A percentile compares a stretch with the other conserved stretches of the same genome.
These are phyloP conservation scores for Aspergillus pseudotamarii DNA, from an alignment of 2,329 filamentous ascomycete genomes.

Conservation along the genomic window DNA sequence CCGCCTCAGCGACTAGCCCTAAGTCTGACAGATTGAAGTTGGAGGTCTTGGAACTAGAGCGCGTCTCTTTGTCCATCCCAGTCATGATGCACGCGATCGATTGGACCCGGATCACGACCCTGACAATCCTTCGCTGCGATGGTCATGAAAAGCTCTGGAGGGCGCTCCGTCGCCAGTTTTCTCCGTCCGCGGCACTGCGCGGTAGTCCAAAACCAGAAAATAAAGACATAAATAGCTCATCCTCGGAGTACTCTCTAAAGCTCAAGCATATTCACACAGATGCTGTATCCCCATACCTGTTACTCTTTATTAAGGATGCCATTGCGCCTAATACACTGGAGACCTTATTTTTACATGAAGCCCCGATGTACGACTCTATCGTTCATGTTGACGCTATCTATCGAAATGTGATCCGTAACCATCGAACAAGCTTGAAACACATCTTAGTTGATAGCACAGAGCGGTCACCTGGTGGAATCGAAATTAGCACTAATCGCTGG, in stretches of 20 bases:
- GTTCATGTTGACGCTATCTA: conserved; percentile 73
- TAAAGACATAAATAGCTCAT: conserved; percentile 4
- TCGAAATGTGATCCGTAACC: conserved; percentile 68
- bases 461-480: conserved; percentile 46
- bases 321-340: conserved; percentile 79
- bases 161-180: conserved; percentile 65
- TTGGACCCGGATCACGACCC: conserved; percentile 70
- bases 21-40: conserved; percentile 58
- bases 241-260: conserved; percentile 62
- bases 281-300: conserved; percentile 66
- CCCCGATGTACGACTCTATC: conserved; percentile 55
- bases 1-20: not conserved
- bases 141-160: conserved; percentile 77
- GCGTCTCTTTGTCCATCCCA: conserved; percentile 70
- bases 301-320: conserved; percentile 75
- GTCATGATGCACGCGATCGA: conserved; percentile 73
- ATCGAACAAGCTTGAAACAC: conserved; percentile 70
- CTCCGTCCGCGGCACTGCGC: conserved; percentile 41
- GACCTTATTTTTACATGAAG: conserved; percentile 75
- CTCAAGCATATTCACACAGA: conserved; percentile 78
- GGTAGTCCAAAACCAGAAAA: conserved; percentile 11
- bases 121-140: conserved; percentile 74
- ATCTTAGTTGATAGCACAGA: conserved; percentile 73
- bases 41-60: conserved; percentile 74
- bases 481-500: conserved; percentile 55